Percentiles rank a stretch among this genome's conserved stretches.
Conservation (phyloP, 345 rosid species). For the Cardamine resedifolia region DNA sequence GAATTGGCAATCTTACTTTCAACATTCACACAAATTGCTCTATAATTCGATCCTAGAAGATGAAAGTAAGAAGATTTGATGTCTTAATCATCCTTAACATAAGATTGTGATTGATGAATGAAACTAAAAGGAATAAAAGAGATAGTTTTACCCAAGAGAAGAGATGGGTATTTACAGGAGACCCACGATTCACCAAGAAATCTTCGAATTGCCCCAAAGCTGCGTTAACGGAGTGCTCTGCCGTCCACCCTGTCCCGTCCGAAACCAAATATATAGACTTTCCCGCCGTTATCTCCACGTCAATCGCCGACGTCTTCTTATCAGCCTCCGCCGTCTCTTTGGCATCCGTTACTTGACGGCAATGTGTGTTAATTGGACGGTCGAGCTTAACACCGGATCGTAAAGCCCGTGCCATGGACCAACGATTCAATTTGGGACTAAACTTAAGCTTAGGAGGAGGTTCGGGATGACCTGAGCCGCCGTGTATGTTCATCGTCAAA, state of each 20-base stretch:
- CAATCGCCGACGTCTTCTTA: slow-evolving; percentile 11
- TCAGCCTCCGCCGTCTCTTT: slow-evolving; percentile 6
- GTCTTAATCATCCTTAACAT: background rate
- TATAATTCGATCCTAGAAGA: background rate
- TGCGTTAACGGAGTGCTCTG: slow-evolving; percentile 76
- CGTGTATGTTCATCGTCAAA: slow-evolving; percentile 36
- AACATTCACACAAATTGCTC: background rate
- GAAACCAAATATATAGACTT: slow-evolving; percentile 83
- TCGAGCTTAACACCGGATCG: slow-evolving; percentile 77
- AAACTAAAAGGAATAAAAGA: background rate
- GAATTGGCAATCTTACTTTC: background rate
- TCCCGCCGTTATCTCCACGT: slow-evolving; percentile 39
- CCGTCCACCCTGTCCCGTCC: slow-evolving; percentile 98
- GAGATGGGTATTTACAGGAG: slow-evolving; percentile 76
- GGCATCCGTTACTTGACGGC: slow-evolving; percentile 7
- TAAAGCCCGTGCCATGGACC: slow-evolving; percentile 78
- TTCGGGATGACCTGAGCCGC: slow-evolving; percentile 29
- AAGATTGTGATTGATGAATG: background rate
- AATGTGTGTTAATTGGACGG: slow-evolving; percentile 35
- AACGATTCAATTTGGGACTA: slow-evolving; percentile 76
- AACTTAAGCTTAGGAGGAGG: slow-evolving; percentile 41
- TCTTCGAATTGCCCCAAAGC: slow-evolving; percentile 86
- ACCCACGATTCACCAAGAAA: slow-evolving; percentile 66
- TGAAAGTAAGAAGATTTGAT: background rate
- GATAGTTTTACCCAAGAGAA: slow-evolving; percentile 71